Evolutionary conservation across 169 alveolate genomes (phyloP).

Genomic region (Cryptosporidium xiaoi): DNA sequence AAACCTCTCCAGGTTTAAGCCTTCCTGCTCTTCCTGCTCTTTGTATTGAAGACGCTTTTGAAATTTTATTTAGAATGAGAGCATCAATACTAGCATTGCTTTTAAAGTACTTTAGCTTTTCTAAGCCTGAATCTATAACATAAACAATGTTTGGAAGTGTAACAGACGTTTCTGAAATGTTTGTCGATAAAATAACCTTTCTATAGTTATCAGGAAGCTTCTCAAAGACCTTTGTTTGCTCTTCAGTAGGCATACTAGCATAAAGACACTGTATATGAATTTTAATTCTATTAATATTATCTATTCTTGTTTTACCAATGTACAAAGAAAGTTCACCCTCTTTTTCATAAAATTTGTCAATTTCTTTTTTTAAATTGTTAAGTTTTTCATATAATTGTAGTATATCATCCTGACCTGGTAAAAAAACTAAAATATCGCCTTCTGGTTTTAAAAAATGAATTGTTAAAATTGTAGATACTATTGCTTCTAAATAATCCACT

Average conservation of each 20-base stretch:
- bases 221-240: slow-evolving; percentile 86
- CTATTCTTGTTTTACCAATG: slow-evolving; percentile 70
- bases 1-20: slow-evolving; percentile 89
- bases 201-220: slow-evolving; percentile 80
- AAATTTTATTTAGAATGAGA: slow-evolving; percentile 84
- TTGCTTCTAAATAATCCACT: slow-evolving; percentile 84
- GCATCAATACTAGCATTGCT: slow-evolving; percentile 88
- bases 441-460: slow-evolving; percentile 80
- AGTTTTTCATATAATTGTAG: slow-evolving; percentile 14
- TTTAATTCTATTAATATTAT: slow-evolving; percentile 73
- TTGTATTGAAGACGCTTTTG: slow-evolving; percentile 93
- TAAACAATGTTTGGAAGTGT: slow-evolving; percentile 93
- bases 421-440: slow-evolving; percentile 92
- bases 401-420: slow-evolving; percentile 95
- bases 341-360: slow-evolving; percentile 29
- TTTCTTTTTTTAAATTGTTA: neutral
- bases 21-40: slow-evolving; percentile 98
- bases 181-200: slow-evolving; percentile 89
- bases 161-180: slow-evolving; percentile 97
- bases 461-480: slow-evolving; percentile 81
- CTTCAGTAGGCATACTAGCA: slow-evolving; percentile 86
- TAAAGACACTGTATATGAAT: slow-evolving; percentile 78
- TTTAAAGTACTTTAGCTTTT: slow-evolving; percentile 86
- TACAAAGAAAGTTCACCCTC: slow-evolving; percentile 73
- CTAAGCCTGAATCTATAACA: slow-evolving; percentile 94